Percentiles rank a stretch among this genome's conserved stretches.
Conservation (phyloP, 371 early-diverging fungal species). For the Syncephalastrum racemosum region DNA sequence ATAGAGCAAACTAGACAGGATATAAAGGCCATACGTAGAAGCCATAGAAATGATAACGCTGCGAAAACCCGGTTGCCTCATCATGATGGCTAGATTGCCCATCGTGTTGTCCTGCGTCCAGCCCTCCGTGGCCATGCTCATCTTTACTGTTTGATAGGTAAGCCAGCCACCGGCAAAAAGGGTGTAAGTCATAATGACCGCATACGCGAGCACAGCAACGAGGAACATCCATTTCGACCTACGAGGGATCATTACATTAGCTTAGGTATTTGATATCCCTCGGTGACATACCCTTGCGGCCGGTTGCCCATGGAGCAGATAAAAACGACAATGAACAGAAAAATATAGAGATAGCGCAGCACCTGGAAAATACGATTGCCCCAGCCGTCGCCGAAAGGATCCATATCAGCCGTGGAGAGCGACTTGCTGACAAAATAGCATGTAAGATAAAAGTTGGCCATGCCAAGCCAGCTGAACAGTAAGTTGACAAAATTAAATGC, state of each 20-base stretch:
- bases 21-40: conserved; percentile 86
- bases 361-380: conserved; percentile 47
- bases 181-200: conserved; percentile 56
- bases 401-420: conserved; percentile 31
- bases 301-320: conserved; percentile 82
- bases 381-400: conserved; percentile 61
- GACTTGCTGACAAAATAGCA: conserved; percentile 71
- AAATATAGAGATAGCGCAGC: conserved; percentile 61
- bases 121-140: conserved; percentile 16
- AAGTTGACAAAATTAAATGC: conserved; percentile 72
- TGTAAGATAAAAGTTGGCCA: conserved; percentile 78
- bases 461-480: conserved; percentile 78
- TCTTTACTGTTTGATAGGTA: conserved; percentile 34
- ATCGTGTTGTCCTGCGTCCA: conserved; percentile 21
- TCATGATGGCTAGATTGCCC: conserved; percentile 18
- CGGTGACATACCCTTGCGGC: conserved; percentile 72
- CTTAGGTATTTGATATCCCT: conserved; percentile 27
- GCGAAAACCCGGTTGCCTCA: conserved; percentile 59
- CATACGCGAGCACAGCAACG: conserved; percentile 53
- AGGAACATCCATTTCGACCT: conserved; percentile 57
- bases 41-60: conserved; percentile 77
- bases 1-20: conserved; percentile 74
- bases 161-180: conserved; percentile 54
- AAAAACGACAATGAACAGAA: conserved; percentile 66
- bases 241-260: neutral